Evolutionary conservation across 2,329 filamentous ascomycete genomes (phyloP), one percentile per base, ranked within the genome.

Genomic region (Hypomyces rosellus): DNA sequence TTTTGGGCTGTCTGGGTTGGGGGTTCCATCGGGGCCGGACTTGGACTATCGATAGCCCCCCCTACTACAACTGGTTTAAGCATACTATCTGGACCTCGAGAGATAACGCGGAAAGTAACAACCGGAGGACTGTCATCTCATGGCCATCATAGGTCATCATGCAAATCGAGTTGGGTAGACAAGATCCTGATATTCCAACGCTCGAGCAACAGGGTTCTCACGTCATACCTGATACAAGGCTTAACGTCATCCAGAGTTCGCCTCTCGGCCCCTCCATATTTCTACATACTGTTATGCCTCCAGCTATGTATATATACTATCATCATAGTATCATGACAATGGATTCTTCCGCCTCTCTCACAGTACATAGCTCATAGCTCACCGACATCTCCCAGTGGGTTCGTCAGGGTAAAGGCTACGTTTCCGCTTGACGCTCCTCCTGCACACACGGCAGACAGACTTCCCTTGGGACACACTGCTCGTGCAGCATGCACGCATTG

Each of bases 401-500:
- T 59, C 43, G 54, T 50, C 20, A 75, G 64, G 34, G 60, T 65
- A 52, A 78, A 76, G 47, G 59, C 63, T 6, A 77, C 69, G 55
- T 77, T 65, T 34, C 75, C 74, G 15, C 54, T 66, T 39, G 68
- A 73, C 30, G 72, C 75, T 5, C 74, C 76, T 13, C 75, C 25
- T 30, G 25, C 25, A 30, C 25, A 30, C 25, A 30, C 25, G 25
- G 75, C 5, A 68, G 62, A 65, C 59, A 77, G 66, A 53, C 71
- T 76, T 15, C 75, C 75, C 7, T 70, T 74, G 16, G 74, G 75
- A 59, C 76, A 79, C 42, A 71, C 69, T 51, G 74, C 71, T 50
- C 72, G 63, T 45, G 77, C 78, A 14, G 78, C 77, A 38, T 74
- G 69, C 46, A 80, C 70, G 59, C 78, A 81, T 46, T 70, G 67